Evolutionary conservation across 2,329 filamentous ascomycete species (phyloP), one percentile per base, ranked within the genome.

Genomic region (Dothiorella sarmentorum): DNA sequence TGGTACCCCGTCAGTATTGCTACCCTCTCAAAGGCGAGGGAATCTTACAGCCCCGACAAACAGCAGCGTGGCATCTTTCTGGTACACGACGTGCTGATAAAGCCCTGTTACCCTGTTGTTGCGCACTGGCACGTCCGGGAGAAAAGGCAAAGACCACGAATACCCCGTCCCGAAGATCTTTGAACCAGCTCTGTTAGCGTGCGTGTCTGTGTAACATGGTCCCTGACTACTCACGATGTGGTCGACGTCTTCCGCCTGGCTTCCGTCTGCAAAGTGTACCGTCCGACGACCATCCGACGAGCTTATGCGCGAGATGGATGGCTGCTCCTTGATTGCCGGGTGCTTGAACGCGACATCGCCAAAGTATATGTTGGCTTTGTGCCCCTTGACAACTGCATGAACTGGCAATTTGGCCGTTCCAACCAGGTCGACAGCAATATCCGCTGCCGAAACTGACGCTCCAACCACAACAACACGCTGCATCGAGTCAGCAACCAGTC

Each of bases 91-190:
- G 64, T 86, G 83, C 64, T 83, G 80, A 63, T 84, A 86, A 0
- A 86, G 70, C 7, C 75, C 77, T 0, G 80, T 79, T 0, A 85
- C 75, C 1, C 82, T 78, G 63, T 85, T 84, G 64, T 83, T 83
- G 11, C 77, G 74, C 0, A 81, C 69, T 2, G 75, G 68, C 0
- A 86, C 73, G 1, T 76, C 66, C 0, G 82, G 67, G 1, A 71
- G 60, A 65, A 87, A 88, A 0, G 84, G 85, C 0, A 87, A 67
- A 0, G 82, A 83, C 83, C 83, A 88, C 24, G 76, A 79, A 67
- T 86, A 88, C 0, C 86, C 86, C 0, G 86, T 89, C 20, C 84
- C 85, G 60, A 88, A 85, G 62, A 89, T 81, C n/a, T n/a, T n/a
- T n/a, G n/a, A n/a, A n/a, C n/a, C n/a, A n/a, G n/a, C n/a, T n/a